These are phyloP conservation scores for Yarrowia sp. DNA, from an alignment of 805 yeast genomes.

Conservation along the genomic window DNA sequence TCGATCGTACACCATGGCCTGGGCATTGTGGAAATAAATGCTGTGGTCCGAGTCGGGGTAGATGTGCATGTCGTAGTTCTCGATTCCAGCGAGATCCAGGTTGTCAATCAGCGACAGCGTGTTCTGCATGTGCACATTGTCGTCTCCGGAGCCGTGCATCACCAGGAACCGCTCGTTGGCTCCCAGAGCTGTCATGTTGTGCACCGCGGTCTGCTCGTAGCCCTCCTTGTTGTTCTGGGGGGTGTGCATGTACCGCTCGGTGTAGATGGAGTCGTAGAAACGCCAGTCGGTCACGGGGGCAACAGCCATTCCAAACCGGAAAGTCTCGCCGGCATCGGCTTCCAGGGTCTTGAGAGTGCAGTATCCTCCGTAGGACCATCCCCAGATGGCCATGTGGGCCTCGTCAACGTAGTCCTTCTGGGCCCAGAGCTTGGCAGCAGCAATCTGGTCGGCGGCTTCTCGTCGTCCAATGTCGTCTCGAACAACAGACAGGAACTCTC, in stretches of 20 bases:
- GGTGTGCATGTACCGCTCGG: conserved; percentile 91
- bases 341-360: conserved; percentile 90
- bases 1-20: conserved; percentile 72
- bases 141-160: conserved; percentile 98
- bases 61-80: conserved; percentile 86
- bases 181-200: conserved; percentile 62
- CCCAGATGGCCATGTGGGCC: conserved; percentile 84
- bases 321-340: conserved; percentile 73
- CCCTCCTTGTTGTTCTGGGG: conserved; percentile 73
- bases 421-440: conserved; percentile 79
- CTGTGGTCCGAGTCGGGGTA: conserved; percentile 95
- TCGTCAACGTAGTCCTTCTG: conserved; percentile 68
- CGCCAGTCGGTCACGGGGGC: conserved; percentile 98
- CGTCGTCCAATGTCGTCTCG: conserved; percentile 80
- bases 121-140: conserved; percentile 95
- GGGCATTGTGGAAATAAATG: conserved; percentile 81
- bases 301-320: conserved; percentile 90
- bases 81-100: conserved; percentile 73
- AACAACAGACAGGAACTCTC: conserved; percentile 76
- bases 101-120: conserved; percentile 77
- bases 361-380: conserved; percentile 98
- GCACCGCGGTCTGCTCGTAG: conserved; percentile 64
- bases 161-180: conserved; percentile 71
- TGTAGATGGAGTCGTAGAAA: conserved; percentile 88
- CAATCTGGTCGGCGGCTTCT: conserved; percentile 86